phyloP scores from a whole-genome alignment of 2,329 filamentous ascomycete species.

The Aspergillus aculeatinus region DNA sequence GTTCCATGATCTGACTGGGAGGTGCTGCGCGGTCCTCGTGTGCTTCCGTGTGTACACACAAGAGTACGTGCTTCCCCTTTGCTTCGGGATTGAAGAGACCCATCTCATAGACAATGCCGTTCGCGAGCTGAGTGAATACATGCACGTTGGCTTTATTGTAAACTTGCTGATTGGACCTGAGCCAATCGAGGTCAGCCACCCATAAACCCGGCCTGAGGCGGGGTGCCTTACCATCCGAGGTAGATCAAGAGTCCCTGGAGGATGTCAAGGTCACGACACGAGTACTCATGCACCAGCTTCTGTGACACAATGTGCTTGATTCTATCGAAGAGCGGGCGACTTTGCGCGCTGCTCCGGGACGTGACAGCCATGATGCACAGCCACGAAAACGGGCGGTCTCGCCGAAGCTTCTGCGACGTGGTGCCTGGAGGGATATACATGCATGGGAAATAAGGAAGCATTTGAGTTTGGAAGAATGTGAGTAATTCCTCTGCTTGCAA shows the following conservation, averaged over 20 bases:
- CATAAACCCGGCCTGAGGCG: not conserved
- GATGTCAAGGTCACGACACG: constrained; percentile 47
- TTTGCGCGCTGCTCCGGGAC: constrained; percentile 43
- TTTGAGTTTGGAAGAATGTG: constrained; percentile 43
- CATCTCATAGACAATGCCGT: constrained; percentile 15
- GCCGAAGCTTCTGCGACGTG: constrained; percentile 39
- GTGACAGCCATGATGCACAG: constrained; percentile 51
- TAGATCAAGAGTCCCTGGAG: constrained; percentile 52
- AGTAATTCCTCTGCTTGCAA: constrained; percentile 41
- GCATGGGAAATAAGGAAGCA: constrained; percentile 49
- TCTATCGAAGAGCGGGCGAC: constrained; percentile 41
- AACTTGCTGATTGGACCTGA: constrained; percentile 13
- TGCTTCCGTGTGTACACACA: constrained; percentile 8
- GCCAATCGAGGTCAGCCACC: not conserved
- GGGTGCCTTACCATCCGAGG: constrained; percentile 42
- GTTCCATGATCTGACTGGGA: constrained; percentile 45
- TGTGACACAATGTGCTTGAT: constrained; percentile 48
- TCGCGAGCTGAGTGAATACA: constrained; percentile 12
- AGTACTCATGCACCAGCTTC: constrained; percentile 49
- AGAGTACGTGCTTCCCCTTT: constrained; percentile 5
- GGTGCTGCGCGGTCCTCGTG: not conserved
- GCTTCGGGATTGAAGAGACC: constrained; percentile 13
- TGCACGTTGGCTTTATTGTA: constrained; percentile 16
- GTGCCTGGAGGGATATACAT: constrained; percentile 40
- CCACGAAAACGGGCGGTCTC: constrained; percentile 52